Evolutionary conservation across 371 early-diverging fungal species (phyloP), one percentile per base, ranked within the genome.

Genomic region (Apophysomyces ossiformis): DNA sequence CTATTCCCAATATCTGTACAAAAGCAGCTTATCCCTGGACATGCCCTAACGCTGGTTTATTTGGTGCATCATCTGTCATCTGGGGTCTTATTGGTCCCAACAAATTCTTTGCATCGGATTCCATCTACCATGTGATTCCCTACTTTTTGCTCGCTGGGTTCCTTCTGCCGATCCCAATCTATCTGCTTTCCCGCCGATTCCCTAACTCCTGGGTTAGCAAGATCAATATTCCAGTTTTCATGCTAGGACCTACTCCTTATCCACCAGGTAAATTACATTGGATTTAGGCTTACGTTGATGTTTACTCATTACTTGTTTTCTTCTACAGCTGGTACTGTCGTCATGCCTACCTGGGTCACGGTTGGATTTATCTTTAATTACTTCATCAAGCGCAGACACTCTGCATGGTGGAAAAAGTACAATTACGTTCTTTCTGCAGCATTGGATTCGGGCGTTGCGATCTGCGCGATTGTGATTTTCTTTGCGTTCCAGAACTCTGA

Each of bases 401-500:
- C 69, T n/a, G 79, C 77, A 1, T 91, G 90, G 90, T 92, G 88
- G 83, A 76, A 83, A 39, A 75, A 85, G 15, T 90, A 88, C 69
- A 88, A 85, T 71, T 91, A 89, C 67, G 85, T 90, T 6, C 70
- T 90, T 4, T 88, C 90, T 6, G 90, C 91, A 2, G 91, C 89
- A 0, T 67, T 91, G 45, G 91, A 91, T 65, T 87, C 90, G 8
- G 92, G 92, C 2, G 77, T 81, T 11, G 88, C 86, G 13, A 66
- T 87, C 11, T 75, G 79, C 47, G 81, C 77, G 3, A 64, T 87
- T 39, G 65, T 85, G 6, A 77, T 85, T 58, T 85, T 84, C 61
- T 82, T 82, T 43, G 77, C 78, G 2, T 73, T 85, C 26, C 76
- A 80, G 44, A 74, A 74, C 37, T 64, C 75, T 6, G 67, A 75